phyloP scores from a whole-genome alignment of 345 rosid species.

The Eucalyptus sp. region DNA sequence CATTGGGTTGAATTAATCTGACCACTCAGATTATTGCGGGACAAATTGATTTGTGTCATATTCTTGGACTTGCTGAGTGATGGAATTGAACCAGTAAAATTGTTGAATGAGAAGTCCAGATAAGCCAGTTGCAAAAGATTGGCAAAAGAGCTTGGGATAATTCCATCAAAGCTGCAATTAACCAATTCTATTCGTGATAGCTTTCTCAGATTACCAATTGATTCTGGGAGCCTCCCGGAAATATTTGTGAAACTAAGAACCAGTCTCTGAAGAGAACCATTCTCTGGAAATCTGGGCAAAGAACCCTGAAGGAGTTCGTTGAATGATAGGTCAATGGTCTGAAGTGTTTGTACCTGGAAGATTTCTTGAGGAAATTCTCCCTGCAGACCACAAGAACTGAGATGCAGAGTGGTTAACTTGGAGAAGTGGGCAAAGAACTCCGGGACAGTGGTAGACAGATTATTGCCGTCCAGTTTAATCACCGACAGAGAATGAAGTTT shows the following conservation, averaged over 20 bases:
- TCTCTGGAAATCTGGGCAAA: not conserved
- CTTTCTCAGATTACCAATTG: conserved; percentile 4
- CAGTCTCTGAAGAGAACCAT: conserved; percentile 5
- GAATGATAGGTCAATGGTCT: conserved; percentile 1
- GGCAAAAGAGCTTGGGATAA: conserved; percentile 9
- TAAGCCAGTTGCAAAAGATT: conserved; percentile 2
- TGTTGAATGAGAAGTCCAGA: conserved; percentile 19
- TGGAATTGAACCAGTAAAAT: conserved; percentile 20
- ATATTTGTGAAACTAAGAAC: conserved; percentile 6
- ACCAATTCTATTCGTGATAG: not conserved
- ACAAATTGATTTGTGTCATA: conserved; percentile 1
- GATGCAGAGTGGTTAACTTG: conserved; percentile 1
- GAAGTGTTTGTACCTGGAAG: conserved; percentile 4
- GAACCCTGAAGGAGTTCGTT: conserved; percentile 8
- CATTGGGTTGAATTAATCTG: conserved; percentile 1
- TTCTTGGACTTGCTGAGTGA: not conserved
- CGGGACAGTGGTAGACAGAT: conserved; percentile 5
- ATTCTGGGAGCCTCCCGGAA: conserved; percentile 12
- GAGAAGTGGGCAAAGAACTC: conserved; percentile 3
- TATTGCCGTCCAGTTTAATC: conserved; percentile 2
- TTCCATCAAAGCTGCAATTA: conserved; percentile 4
- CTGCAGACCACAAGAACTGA: not conserved
- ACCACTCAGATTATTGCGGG: conserved; percentile 13
- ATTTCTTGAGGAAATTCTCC: conserved; percentile 17
- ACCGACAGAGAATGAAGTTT: not conserved